Base-by-base conservation (phyloP, 441 rosid species). In the Brassica hybrid region DNA sequence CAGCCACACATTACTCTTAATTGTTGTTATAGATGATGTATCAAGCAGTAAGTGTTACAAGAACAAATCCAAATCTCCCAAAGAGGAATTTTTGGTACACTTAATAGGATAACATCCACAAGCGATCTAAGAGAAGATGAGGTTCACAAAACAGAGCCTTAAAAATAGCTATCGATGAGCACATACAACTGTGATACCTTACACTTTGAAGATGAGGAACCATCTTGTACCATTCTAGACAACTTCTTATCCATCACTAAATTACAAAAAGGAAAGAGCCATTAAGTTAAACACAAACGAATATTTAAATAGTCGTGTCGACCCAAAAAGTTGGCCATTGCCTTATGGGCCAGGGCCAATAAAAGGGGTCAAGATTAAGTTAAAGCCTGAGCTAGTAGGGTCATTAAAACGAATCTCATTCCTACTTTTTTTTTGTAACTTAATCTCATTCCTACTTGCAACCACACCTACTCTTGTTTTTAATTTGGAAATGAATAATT, bases 361-460 rank as follows among this genome's bases (percentile, higher is more conserved):
- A 75, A 54, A 58, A 69, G 64, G 41, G 17, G 80, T 70, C 75
- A 70, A 70, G 13, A 30, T 14, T 54, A 76, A 70, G 71, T 59
- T 54, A 64, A 68, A 63, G 48, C 50, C 74, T 63, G 66, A 76
- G 66, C 75, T 70, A 64, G 71, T 71, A 77, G 67, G 71, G 80
- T 27, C 71, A 30, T 41, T 13, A 2, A 70, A 62, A 48, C 69
- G 19, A 21, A 52, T 4, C 52, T 34, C 69, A 76, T 68, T 17
- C 56, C 50, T 43, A 43, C 50, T 48, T n/a, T 48, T 6, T 6
- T 18, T 18, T 18, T 18, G 19, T 18, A 18, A 18, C 19, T 18
- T 18, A 18, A 18, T 18, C 19, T 18, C 19, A 18, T 18, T 18
- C 19, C 23, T 21, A 21, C 23, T 21, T 21, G 1, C 23, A 50